A percentile compares a stretch with the other conserved stretches of the same genome.
Evolutionary conservation across 495 filamentous ascomycete species (phyloP).

Genomic region (Penicillium maclennaniae): DNA sequence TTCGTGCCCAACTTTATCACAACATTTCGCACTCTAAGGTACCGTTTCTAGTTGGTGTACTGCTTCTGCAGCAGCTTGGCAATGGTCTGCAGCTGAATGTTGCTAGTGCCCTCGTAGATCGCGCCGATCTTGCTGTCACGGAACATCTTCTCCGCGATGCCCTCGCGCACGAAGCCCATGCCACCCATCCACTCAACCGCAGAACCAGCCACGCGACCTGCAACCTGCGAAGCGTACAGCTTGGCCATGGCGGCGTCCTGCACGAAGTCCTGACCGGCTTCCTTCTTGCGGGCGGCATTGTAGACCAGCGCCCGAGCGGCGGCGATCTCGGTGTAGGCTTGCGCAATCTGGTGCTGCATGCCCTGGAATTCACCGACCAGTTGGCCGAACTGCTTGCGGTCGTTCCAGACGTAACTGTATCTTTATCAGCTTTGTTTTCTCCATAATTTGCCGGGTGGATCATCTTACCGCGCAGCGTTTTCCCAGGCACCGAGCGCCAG

Average conservation of each 20-base stretch:
- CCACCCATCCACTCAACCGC: conserved; percentile 99
- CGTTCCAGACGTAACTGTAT: conserved; percentile 82
- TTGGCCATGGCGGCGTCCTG: conserved; percentile 98
- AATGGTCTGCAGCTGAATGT: conserved; percentile 86
- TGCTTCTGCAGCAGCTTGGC: conserved; percentile 89
- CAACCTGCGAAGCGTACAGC: conserved; percentile 90
- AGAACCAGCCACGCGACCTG: conserved; percentile 75
- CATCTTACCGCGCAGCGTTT: conserved; percentile 73
- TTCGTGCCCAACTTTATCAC: conserved; percentile 3
- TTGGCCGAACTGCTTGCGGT: conserved; percentile 94
- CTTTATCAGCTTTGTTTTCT: conserved; percentile 1
- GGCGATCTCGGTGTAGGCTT: conserved; percentile 89
- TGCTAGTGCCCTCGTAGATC: conserved; percentile 95
- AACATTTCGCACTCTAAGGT: not conserved
- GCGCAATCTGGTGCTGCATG: conserved; percentile 98
- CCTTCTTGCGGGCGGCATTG: conserved; percentile 97
- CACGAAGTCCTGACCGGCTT: conserved; percentile 93
- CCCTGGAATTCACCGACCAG: conserved; percentile 94
- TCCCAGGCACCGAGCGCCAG: conserved; percentile 93
- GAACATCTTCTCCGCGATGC: conserved; percentile 97
- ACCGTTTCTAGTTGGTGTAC: conserved; percentile 53
- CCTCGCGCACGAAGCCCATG: conserved; percentile 95
- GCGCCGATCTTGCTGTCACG: conserved; percentile 97
- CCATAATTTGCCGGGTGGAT: not conserved
- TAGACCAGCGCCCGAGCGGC: conserved; percentile 91